phyloP scores from a whole-genome alignment of 2,329 filamentous ascomycete species.

The Trichoderma asperellum region DNA sequence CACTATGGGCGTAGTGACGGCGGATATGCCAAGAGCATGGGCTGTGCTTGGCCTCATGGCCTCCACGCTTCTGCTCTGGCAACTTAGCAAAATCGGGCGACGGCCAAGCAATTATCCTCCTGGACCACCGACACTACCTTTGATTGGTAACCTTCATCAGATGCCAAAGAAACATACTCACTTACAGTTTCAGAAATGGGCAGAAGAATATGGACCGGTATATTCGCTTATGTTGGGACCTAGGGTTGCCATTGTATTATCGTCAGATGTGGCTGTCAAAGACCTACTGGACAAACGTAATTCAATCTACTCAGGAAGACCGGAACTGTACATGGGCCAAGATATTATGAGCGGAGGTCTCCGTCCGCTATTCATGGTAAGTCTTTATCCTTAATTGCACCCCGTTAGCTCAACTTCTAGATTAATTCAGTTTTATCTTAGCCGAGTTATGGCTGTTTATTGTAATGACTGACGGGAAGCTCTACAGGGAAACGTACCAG shows the following conservation, averaged over 20 bases:
- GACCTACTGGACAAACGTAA: conserved; percentile 57
- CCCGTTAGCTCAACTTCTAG: neutral
- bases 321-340: conserved; percentile 20
- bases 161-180: conserved; percentile 11
- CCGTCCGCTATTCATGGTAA: conserved; percentile 19
- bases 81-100: conserved; percentile 3
- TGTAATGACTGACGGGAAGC: neutral
- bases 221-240: conserved; percentile 57
- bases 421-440: neutral
- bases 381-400: neutral
- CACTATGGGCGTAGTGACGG: neutral
- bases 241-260: conserved; percentile 52
- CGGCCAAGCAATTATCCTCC: conserved; percentile 20
- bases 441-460: neutral
- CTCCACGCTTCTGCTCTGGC: neutral
- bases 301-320: conserved; percentile 37
- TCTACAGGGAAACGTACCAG: neutral
- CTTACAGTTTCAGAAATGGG: conserved; percentile 50
- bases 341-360: conserved; percentile 14
- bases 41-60: neutral
- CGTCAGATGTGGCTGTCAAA: conserved; percentile 50
- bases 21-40: neutral
- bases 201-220: conserved; percentile 54
- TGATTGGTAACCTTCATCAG: conserved; percentile 19
- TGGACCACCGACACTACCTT: conserved; percentile 12